Conservation (phyloP, 1,139 yeast species). For the Citeromyces siamensis region DNA sequence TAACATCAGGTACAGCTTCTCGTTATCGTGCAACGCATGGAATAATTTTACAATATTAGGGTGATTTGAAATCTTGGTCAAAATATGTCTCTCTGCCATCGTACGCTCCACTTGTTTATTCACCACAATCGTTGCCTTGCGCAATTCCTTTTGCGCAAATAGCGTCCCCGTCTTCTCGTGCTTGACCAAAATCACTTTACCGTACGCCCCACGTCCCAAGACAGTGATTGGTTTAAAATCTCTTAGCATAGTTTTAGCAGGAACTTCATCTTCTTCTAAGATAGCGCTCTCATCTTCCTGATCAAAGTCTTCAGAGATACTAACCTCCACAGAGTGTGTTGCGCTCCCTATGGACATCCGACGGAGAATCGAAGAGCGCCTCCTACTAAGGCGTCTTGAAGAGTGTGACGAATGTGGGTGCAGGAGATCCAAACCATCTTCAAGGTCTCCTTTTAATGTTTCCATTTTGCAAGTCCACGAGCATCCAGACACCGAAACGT, state of each 20-base stretch:
- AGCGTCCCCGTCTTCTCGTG: conserved; percentile 53
- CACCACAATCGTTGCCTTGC: conserved; percentile 61
- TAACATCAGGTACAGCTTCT: conserved; percentile 65
- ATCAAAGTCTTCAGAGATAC: conserved; percentile 1
- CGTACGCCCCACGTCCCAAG: conserved; percentile 87
- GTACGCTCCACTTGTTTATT: conserved; percentile 45
- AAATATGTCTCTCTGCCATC: conserved; percentile 57
- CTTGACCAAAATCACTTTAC: conserved; percentile 72
- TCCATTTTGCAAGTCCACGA: no score
- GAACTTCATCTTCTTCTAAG: neutral
- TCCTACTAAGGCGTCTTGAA: neutral
- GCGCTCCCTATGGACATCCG: neutral
- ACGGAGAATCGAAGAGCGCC: neutral
- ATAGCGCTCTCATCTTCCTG: neutral
- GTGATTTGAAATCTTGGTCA: conserved; percentile 56
- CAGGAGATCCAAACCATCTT: neutral
- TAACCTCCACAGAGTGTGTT: neutral
- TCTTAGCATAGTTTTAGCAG: conserved; percentile 20
- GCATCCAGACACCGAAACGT: no score
- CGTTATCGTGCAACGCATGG: conserved; percentile 81
- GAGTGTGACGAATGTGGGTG: neutral
- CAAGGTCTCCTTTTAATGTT: neutral
- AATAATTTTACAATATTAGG: conserved; percentile 81
- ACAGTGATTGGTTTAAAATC: conserved; percentile 76
- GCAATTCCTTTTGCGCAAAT: conserved; percentile 83